A percentile compares a stretch with the other conserved stretches of the same genome.
phyloP scores from a whole-genome alignment of 148 eudicot species.

The Rhododendron mucronatum region DNA sequence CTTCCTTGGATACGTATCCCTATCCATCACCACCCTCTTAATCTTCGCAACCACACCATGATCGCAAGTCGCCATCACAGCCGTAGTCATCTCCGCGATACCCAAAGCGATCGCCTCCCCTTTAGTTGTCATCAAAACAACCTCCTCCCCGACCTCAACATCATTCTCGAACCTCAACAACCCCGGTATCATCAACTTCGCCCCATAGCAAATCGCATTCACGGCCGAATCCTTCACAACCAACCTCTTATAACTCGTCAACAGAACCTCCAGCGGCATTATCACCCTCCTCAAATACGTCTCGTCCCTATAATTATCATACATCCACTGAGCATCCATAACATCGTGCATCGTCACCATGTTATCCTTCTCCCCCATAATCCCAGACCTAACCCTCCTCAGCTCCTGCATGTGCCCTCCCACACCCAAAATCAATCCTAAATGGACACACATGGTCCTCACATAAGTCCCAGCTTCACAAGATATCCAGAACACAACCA shows the following conservation, averaged over 20 bases:
- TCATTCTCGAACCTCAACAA: conserved; percentile 94
- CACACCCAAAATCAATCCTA: conserved; percentile 80
- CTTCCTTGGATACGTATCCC: conserved; percentile 94
- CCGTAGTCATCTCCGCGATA: conserved; percentile 96
- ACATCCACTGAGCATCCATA: conserved; percentile 91
- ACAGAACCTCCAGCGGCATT: conserved; percentile 81
- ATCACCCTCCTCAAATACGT: conserved; percentile 71
- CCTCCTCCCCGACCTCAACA: conserved; percentile 80
- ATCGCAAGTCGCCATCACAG: conserved; percentile 98
- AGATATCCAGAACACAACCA: conserved; percentile 93
- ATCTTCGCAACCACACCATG: conserved; percentile 95
- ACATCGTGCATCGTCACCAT: conserved; percentile 98
- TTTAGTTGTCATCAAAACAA: conserved; percentile 88
- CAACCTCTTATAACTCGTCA: conserved; percentile 87
- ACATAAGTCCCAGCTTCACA: conserved; percentile 97
- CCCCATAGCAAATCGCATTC: conserved; percentile 94
- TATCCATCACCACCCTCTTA: conserved; percentile 98
- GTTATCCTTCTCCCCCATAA: conserved; percentile 88
- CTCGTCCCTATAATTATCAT: conserved; percentile 89
- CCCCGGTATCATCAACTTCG: conserved; percentile 94
- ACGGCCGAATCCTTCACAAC: conserved; percentile 96
- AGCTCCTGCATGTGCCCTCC: conserved; percentile 98
- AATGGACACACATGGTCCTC: conserved; percentile 95
- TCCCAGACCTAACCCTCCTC: conserved; percentile 75
- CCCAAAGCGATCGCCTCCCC: conserved; percentile 97